Conservation (phyloP, 306 rosid genomes). For the Crataegus laevigata region DNA sequence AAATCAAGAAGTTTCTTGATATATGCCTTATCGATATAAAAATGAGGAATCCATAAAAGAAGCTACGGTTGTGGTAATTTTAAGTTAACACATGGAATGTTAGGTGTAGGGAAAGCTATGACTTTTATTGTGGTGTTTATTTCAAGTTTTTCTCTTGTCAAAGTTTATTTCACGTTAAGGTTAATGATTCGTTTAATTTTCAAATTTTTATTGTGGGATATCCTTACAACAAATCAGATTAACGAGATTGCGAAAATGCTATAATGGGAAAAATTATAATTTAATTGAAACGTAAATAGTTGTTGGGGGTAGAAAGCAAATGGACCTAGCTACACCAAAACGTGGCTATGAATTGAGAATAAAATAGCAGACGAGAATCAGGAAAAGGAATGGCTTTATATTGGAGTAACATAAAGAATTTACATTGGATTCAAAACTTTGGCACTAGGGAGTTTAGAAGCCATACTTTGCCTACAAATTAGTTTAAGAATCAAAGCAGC, state of each 20-base stretch:
- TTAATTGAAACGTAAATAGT: not conserved
- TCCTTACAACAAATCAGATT: no score
- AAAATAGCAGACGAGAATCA: not conserved
- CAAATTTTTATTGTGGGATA: no score
- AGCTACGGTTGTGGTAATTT: no score
- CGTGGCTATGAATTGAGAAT: not conserved
- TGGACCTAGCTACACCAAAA: not conserved
- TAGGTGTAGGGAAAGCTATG: no score
- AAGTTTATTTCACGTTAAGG: no score
- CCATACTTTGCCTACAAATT: constrained; percentile 8
- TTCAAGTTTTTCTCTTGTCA: no score
- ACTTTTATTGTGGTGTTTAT: no score
- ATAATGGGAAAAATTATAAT: no score
- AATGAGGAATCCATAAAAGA: no score
- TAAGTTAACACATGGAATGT: no score
- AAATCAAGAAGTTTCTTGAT: not conserved
- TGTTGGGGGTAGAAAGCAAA: not conserved
- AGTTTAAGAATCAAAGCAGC: constrained; percentile 2
- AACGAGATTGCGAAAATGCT: no score
- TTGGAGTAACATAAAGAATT: not conserved
- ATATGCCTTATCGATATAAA: not conserved
- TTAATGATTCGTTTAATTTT: no score
- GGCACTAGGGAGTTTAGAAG: not conserved
- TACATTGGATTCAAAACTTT: not conserved
- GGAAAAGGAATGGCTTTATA: constrained; percentile 9